Percentiles rank a stretch among this genome's conserved stretches.
phyloP scores from a whole-genome alignment of 805 yeast species.

The Cyberlindnera mycetangii region DNA sequence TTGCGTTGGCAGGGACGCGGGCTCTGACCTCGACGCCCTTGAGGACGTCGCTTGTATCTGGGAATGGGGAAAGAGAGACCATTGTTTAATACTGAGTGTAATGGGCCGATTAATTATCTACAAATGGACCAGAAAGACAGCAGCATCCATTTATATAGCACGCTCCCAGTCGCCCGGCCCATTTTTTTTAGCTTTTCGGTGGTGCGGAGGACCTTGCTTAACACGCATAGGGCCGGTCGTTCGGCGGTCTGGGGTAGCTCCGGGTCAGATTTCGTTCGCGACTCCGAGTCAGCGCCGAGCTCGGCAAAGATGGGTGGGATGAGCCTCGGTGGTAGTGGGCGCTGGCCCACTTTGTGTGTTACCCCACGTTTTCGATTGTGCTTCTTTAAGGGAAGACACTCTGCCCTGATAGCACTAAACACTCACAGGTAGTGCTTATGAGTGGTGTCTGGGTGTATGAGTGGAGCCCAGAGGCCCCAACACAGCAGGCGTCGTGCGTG shows the following conservation, averaged over 20 bases:
- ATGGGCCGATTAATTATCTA: too few species aligned
- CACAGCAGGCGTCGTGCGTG: too few species aligned
- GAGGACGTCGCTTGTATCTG: constrained; percentile 29
- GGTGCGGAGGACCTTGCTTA: constrained; percentile 2
- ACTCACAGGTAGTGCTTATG: too few species aligned
- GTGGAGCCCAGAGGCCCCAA: too few species aligned
- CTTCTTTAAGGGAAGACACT: too few species aligned
- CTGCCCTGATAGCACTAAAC: too few species aligned
- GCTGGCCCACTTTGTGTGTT: too few species aligned
- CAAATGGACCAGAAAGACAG: background rate
- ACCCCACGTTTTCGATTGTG: too few species aligned
- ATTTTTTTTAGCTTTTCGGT: constrained; percentile 1
- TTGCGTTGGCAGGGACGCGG: constrained; percentile 36
- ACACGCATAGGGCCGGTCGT: background rate
- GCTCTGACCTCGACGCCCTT: constrained; percentile 38
- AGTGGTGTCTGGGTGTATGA: too few species aligned
- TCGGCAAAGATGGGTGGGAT: background rate
- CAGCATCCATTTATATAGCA: background rate
- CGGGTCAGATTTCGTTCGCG: background rate
- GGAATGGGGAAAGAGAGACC: constrained; percentile 26
- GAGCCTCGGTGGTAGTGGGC: background rate
- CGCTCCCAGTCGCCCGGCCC: background rate
- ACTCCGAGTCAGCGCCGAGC: background rate
- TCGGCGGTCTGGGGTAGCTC: background rate
- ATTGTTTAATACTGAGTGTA: background rate